phyloP scores from a whole-genome alignment of 768 basidiomycete genomes.

The Boletus eberwhitei region DNA sequence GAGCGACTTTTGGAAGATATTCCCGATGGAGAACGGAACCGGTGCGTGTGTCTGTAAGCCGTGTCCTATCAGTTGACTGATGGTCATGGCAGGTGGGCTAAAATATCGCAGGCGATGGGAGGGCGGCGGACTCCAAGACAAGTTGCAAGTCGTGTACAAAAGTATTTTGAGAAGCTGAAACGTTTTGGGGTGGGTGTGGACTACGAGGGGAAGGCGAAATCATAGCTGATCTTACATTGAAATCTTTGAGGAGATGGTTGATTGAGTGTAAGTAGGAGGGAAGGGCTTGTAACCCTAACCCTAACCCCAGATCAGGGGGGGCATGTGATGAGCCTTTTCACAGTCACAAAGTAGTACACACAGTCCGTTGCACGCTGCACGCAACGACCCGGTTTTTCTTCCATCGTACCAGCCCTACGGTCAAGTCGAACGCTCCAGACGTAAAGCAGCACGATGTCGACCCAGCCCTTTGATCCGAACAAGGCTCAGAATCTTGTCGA shows the following conservation, averaged over 20 bases:
- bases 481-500: constrained; percentile 90
- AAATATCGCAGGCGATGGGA: constrained; percentile 80
- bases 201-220: constrained; percentile 22
- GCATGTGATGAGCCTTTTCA: background rate
- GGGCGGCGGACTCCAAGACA: constrained; percentile 75
- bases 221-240: constrained; percentile 3
- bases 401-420: background rate
- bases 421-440: constrained; percentile 8
- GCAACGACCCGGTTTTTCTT: background rate
- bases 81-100: constrained; percentile 56
- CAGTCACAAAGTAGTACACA: background rate
- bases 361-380: background rate
- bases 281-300: constrained; percentile 21
- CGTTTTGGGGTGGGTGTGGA: constrained; percentile 58
- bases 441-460: constrained; percentile 39
- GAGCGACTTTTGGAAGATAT: constrained; percentile 73
- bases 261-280: too few species aligned
- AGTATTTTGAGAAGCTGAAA: constrained; percentile 83
- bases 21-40: constrained; percentile 71
- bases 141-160: constrained; percentile 87
- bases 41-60: constrained; percentile 40
- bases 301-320: constrained; percentile 20
- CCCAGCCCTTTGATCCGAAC: constrained; percentile 73
- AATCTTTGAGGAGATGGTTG: background rate
- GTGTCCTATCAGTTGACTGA: constrained; percentile 9